These are phyloP conservation scores for Amaranthus hypochondriacus DNA, from an alignment of 148 eudicot species.

Conservation along the genomic window DNA sequence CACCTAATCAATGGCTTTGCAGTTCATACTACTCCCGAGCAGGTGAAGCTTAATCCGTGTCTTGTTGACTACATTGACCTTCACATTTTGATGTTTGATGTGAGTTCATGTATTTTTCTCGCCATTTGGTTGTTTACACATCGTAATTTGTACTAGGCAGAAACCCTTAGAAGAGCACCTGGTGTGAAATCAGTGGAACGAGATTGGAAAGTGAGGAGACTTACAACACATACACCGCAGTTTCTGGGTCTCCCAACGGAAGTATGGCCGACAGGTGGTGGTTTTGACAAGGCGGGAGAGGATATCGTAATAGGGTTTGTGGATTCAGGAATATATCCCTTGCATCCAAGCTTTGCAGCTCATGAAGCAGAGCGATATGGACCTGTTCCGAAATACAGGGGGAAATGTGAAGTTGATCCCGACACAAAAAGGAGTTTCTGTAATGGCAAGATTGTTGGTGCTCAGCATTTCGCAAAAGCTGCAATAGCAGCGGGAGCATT, in stretches of 20 bases:
- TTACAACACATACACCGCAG: constrained; percentile 96
- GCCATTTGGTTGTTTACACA: constrained; percentile 33
- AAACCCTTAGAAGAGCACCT: constrained; percentile 71
- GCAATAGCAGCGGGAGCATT: constrained; percentile 93
- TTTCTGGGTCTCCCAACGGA: constrained; percentile 97
- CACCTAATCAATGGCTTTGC: constrained; percentile 95
- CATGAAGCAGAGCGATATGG: constrained; percentile 71
- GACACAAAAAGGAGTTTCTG: constrained; percentile 63
- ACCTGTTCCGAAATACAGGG: constrained; percentile 73
- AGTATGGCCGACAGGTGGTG: constrained; percentile 98
- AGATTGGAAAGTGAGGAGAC: constrained; percentile 94
- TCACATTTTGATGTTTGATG: background rate
- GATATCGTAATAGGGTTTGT: constrained; percentile 88
- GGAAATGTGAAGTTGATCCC: constrained; percentile 89
- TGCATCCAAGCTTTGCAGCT: constrained; percentile 82
- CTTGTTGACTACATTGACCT: background rate
- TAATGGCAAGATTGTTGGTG: constrained; percentile 95
- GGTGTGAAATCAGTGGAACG: constrained; percentile 84
- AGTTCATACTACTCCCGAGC: constrained; percentile 76
- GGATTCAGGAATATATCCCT: constrained; percentile 85
- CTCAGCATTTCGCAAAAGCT: constrained; percentile 96
- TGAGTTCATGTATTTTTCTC: constrained; percentile 10
- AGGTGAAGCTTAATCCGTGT: constrained; percentile 55
- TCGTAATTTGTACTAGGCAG: constrained; percentile 80
- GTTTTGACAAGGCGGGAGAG: constrained; percentile 84